Conservation (phyloP, 1,139 yeast genomes). For the Yarrowia galli region DNA sequence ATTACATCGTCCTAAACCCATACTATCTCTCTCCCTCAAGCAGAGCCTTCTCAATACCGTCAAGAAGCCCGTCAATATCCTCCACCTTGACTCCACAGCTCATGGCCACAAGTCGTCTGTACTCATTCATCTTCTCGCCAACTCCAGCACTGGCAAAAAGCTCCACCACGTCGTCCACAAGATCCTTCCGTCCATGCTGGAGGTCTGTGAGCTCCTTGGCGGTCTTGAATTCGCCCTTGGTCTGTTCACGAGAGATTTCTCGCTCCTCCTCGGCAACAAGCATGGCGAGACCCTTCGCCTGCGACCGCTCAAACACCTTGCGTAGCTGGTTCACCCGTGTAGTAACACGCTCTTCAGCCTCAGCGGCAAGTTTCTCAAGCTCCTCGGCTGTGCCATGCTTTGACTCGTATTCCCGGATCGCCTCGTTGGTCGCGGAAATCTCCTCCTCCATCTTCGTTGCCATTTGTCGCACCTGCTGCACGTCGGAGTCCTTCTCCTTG, state of each 20-base stretch:
- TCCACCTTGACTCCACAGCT: slow-evolving; percentile 83
- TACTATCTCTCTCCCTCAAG: slow-evolving; percentile 42
- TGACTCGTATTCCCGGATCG: slow-evolving; percentile 49
- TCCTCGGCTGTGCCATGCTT: slow-evolving; percentile 48
- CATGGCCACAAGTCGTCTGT: slow-evolving; percentile 78
- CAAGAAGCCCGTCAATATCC: slow-evolving; percentile 76
- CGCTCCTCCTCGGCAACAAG: slow-evolving; percentile 58
- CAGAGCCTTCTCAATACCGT: slow-evolving; percentile 61
- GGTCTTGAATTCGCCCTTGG: slow-evolving; percentile 44
- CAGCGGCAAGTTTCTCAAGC: slow-evolving; percentile 46
- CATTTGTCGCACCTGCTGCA: slow-evolving; percentile 55
- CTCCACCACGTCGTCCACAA: slow-evolving; percentile 57
- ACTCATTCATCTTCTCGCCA: slow-evolving; percentile 74
- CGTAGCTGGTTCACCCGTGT: slow-evolving; percentile 52
- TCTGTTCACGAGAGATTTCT: slow-evolving; percentile 49
- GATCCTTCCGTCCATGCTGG: slow-evolving; percentile 58
- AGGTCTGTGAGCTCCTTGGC: slow-evolving; percentile 55
- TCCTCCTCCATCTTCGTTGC: slow-evolving; percentile 56
- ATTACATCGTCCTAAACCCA: slow-evolving; percentile 20
- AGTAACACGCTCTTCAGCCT: slow-evolving; percentile 47
- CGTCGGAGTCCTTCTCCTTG: slow-evolving; percentile 59
- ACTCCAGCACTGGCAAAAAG: slow-evolving; percentile 57
- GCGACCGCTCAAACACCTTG: slow-evolving; percentile 61
- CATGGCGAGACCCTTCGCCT: slow-evolving; percentile 60
- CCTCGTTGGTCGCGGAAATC: slow-evolving; percentile 49